A percentile compares a stretch with the other conserved stretches of the same genome.
Conservation (phyloP, 1,139 yeast genomes). For the Diutina neorugosa region DNA sequence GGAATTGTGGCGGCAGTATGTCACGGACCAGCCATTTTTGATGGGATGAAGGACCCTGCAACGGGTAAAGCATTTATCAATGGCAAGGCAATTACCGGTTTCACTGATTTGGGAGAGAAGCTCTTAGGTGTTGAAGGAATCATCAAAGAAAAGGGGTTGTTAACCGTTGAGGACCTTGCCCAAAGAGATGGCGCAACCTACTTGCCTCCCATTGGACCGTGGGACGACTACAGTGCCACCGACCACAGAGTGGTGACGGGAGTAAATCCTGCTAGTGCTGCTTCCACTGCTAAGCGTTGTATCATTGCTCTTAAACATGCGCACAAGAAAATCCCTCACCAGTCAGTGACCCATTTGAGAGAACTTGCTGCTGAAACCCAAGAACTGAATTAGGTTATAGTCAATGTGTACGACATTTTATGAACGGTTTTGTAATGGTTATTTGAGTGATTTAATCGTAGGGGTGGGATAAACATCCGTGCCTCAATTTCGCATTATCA, state of each 20-base stretch:
- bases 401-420: neutral
- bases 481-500: neutral
- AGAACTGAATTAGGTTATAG: too few species aligned
- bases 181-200: slow-evolving; percentile 30
- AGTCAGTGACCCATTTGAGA: neutral
- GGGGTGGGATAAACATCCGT: neutral
- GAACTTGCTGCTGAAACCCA: neutral
- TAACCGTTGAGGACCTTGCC: slow-evolving; percentile 23
- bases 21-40: slow-evolving; percentile 52
- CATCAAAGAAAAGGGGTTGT: slow-evolving; percentile 21
- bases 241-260: slow-evolving; percentile 53
- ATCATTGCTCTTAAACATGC: slow-evolving; percentile 1
- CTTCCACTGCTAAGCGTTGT: slow-evolving; percentile 2
- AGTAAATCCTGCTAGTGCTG: slow-evolving; percentile 31
- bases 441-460: neutral
- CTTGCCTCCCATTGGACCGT: slow-evolving; percentile 35
- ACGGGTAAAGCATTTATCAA: slow-evolving; percentile 26
- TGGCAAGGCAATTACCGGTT: slow-evolving; percentile 48
- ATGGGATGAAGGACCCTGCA: slow-evolving; percentile 23
- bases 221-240: slow-evolving; percentile 35
- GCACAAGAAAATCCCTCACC: slow-evolving; percentile 1
- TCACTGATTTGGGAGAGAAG: slow-evolving; percentile 44
- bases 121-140: slow-evolving; percentile 22
- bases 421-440: neutral
- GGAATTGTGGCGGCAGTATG: slow-evolving; percentile 55